These are phyloP conservation scores for Chlamydomonas applanata DNA, from an alignment of 139 green algal genomes.

Conservation along the genomic window DNA sequence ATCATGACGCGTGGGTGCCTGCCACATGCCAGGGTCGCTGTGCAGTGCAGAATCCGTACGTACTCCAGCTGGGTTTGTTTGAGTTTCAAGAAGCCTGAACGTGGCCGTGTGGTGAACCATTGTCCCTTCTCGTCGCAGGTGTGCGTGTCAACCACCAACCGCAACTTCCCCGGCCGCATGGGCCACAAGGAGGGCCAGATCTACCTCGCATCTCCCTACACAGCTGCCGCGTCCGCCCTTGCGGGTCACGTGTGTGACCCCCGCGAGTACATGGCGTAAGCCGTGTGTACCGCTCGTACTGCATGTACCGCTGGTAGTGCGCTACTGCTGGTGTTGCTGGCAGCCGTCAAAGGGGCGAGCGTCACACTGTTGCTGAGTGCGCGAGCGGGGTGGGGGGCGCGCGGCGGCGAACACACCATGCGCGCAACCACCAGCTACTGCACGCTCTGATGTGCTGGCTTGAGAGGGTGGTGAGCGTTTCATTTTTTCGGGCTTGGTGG, in stretches of 20 bases:
- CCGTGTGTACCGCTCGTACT: background rate
- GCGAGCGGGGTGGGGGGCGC: background rate
- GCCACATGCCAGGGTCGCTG: no score
- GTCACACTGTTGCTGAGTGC: background rate
- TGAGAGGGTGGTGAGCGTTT: no score
- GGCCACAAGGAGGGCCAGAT: slow-evolving; percentile 95
- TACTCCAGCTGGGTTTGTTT: no score
- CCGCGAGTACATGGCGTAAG: slow-evolving; percentile 71
- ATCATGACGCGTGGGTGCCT: no score
- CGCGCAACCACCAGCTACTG: background rate
- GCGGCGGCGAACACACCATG: background rate
- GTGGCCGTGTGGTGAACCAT: no score
- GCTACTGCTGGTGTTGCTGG: background rate
- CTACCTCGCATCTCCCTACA: slow-evolving; percentile 93
- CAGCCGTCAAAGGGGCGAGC: background rate
- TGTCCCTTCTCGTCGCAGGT: slow-evolving; percentile 54
- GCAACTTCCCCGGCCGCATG: slow-evolving; percentile 98
- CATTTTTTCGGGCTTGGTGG: no score
- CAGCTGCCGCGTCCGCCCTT: slow-evolving; percentile 86
- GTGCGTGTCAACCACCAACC: slow-evolving; percentile 95
- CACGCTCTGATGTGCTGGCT: no score
- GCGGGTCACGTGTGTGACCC: slow-evolving; percentile 83
- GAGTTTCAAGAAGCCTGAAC: no score
- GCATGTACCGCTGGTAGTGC: background rate
- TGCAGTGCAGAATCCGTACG: no score